Percentiles rank a stretch among this genome's conserved stretches.
Conservation (phyloP, 108 stramenopile species). For the Cyclotella baltica region DNA sequence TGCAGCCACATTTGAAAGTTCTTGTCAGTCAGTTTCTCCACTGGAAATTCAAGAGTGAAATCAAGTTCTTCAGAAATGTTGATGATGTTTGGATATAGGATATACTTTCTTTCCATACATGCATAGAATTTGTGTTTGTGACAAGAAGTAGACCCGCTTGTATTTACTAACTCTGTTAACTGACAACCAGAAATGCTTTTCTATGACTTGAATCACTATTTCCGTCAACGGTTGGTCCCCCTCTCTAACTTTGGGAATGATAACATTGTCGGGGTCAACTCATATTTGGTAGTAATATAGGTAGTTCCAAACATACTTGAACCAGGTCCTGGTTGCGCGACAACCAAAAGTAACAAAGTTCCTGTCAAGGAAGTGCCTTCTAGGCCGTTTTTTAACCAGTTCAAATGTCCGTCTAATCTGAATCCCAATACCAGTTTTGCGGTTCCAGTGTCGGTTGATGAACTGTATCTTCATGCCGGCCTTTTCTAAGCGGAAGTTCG, state of each 20-base stretch:
- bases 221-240: background rate
- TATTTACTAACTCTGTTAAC: background rate
- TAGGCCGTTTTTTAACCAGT: background rate
- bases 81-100: background rate
- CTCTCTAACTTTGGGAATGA: background rate
- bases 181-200: background rate
- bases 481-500: background rate
- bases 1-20: background rate
- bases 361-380: background rate
- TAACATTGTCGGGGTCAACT: background rate
- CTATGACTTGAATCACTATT: background rate
- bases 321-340: slow-evolving; percentile 5
- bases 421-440: background rate
- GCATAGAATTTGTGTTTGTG: background rate
- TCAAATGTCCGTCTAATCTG: background rate
- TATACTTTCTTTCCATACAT: background rate
- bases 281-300: background rate
- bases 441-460: slow-evolving; percentile 7
- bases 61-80: background rate
- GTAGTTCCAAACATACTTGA: slow-evolving; percentile 11
- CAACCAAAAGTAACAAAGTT: background rate
- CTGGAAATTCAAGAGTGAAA: background rate
- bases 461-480: background rate
- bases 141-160: background rate
- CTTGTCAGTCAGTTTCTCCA: background rate